Evolutionary conservation across 345 rosid species (phyloP).

Genomic region (Lepidium aucheri): DNA sequence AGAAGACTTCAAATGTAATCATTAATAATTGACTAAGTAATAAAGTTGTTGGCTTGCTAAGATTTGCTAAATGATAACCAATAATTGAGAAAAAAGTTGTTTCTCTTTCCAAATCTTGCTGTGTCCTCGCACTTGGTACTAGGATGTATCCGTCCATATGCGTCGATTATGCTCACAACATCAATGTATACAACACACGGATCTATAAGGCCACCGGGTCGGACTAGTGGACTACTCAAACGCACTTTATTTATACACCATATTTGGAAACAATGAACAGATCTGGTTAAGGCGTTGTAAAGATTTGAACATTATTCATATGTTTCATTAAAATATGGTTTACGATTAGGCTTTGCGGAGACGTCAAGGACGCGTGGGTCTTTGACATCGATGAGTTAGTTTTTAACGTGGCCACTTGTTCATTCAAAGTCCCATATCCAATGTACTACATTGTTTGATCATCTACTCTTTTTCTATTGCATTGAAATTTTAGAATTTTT

Average conservation of each 20-base stretch:
- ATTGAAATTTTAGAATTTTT: background rate
- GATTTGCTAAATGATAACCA: too few relatives aligned
- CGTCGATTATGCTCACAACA: too few relatives aligned
- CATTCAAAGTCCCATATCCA: constrained; percentile 81
- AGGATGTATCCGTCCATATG: too few relatives aligned
- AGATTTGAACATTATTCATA: too few relatives aligned
- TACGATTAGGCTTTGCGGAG: constrained; percentile 33
- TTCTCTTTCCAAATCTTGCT: too few relatives aligned
- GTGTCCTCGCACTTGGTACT: too few relatives aligned
- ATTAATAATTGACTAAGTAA: background rate
- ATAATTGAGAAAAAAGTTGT: too few relatives aligned
- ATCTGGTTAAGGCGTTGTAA: too few relatives aligned
- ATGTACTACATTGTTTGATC: constrained; percentile 51
- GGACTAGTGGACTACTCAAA: too few relatives aligned
- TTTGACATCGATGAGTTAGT: constrained; percentile 79
- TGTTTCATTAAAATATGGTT: background rate
- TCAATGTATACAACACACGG: too few relatives aligned
- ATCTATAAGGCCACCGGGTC: too few relatives aligned
- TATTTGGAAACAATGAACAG: background rate
- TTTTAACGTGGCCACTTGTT: constrained; percentile 50
- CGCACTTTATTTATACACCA: constrained; percentile 18
- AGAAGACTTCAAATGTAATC: background rate
- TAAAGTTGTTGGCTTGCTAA: too few relatives aligned
- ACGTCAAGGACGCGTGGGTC: constrained; percentile 80
- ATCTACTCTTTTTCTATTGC: background rate